These are phyloP conservation scores for Trichoderma breve DNA, from an alignment of 2,329 filamentous ascomycete species.

Conservation along the genomic window DNA sequence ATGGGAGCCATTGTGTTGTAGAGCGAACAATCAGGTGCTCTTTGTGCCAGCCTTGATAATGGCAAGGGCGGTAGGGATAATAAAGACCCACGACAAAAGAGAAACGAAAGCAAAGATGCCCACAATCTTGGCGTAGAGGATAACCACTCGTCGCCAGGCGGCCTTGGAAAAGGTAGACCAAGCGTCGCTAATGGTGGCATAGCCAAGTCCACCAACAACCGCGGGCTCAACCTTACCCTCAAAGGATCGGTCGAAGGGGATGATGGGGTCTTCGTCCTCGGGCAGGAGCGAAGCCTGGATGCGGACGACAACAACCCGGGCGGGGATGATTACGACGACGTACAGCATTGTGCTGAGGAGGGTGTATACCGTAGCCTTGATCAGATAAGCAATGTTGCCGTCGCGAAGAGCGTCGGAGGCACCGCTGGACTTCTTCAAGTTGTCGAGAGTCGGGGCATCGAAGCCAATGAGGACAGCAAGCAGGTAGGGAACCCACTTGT, in stretches of 20 bases:
- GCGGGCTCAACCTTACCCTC: slow-evolving; percentile 72
- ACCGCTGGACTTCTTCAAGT: slow-evolving; percentile 28
- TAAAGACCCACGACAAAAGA: slow-evolving; percentile 44
- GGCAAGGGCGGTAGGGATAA: slow-evolving; percentile 53
- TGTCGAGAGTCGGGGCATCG: slow-evolving; percentile 35
- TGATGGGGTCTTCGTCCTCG: slow-evolving; percentile 76
- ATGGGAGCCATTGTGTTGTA: not conserved
- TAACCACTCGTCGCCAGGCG: slow-evolving; percentile 70
- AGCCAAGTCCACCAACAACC: slow-evolving; percentile 69
- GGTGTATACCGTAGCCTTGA: slow-evolving; percentile 48
- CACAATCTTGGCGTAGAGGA: slow-evolving; percentile 72
- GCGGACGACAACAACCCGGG: slow-evolving; percentile 72
- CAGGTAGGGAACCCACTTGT: slow-evolving; percentile 45
- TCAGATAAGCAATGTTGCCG: slow-evolving; percentile 26
- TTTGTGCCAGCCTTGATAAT: slow-evolving; percentile 28
- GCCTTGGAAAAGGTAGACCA: slow-evolving; percentile 75
- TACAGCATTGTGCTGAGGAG: slow-evolving; percentile 49
- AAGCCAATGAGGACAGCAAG: slow-evolving; percentile 47
- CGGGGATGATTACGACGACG: slow-evolving; percentile 69
- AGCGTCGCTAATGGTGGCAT: slow-evolving; percentile 69
- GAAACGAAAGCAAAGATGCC: slow-evolving; percentile 50
- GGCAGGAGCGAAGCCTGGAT: slow-evolving; percentile 85
- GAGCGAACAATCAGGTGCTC: not conserved
- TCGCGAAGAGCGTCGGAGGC: slow-evolving; percentile 39
- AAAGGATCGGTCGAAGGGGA: slow-evolving; percentile 88